Conservation (phyloP, 2,329 filamentous ascomycete species). For the Triangularia setosa region DNA sequence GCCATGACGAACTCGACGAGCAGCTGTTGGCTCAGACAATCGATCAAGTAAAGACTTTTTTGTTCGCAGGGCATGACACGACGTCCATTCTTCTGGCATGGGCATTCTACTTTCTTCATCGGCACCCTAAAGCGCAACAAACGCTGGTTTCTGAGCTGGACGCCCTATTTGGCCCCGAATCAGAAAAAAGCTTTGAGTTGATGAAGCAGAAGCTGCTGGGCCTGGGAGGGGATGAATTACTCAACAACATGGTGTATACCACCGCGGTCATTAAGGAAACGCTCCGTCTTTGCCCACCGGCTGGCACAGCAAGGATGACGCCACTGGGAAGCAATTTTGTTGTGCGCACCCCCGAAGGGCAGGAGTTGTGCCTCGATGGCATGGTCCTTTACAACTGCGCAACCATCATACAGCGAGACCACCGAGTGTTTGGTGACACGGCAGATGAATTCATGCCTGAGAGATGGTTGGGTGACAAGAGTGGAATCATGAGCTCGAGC, state of each 20-base stretch:
- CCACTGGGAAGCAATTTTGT: conserved; percentile 28
- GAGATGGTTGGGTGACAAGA: conserved; percentile 35
- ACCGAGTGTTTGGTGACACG: conserved; percentile 33
- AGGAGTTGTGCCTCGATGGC: conserved; percentile 32
- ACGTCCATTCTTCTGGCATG: conserved; percentile 37
- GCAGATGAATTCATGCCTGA: conserved; percentile 38
- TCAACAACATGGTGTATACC: conserved; percentile 34
- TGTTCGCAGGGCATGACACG: conserved; percentile 42
- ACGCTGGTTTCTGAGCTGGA: conserved; percentile 36
- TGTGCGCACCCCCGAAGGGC: conserved; percentile 29
- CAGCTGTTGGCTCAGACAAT: conserved; percentile 30
- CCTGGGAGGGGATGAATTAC: conserved; percentile 29
- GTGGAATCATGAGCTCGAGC: not conserved
- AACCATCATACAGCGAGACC: conserved; percentile 35
- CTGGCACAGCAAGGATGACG: conserved; percentile 29
- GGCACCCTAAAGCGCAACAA: conserved; percentile 28
- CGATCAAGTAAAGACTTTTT: conserved; percentile 38
- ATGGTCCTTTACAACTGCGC: conserved; percentile 34
- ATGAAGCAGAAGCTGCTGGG: conserved; percentile 29
- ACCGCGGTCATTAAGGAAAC: conserved; percentile 38
- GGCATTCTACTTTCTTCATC: conserved; percentile 36
- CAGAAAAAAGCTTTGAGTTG: conserved; percentile 22
- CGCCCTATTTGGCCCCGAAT: conserved; percentile 32
- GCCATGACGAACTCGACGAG: conserved; percentile 26
- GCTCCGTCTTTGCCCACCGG: conserved; percentile 35